Evolutionary conservation across 352 stramenopile genomes (phyloP), one percentile per base, ranked within the genome.

Genomic region (Pythium brachiatum): DNA sequence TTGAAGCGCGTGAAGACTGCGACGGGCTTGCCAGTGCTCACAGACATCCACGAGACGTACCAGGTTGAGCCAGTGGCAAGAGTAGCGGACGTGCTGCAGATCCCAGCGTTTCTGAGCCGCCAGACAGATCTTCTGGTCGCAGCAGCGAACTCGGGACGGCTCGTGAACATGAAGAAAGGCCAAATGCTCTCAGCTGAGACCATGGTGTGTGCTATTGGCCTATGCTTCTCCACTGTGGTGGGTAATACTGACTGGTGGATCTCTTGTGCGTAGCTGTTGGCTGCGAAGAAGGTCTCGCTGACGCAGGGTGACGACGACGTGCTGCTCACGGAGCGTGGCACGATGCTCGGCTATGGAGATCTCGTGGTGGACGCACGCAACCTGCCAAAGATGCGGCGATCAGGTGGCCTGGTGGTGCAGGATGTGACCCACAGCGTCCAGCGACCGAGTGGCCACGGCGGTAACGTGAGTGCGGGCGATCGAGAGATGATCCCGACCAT

Each of bases 161-260:
- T 95, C 9, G 84, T 96, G 56, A 94, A 96, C 66, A 73, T 96
- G 39, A 96, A 96, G 66, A 94, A 95, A 41, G 88, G 87, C 8
- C 88, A 96, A 58, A 94, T 96, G 81, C 79, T 91, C 2, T 90
- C 81, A 15, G 73, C 83, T 7, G 84, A 91, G 51, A 94, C 86
- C 20, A 96, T 95, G 88, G 81, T 81, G 27, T 36, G 56, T 55
- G 7, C 16, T 18, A 27, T 38, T 20, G 23, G 18, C 34, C 15
- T 7, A 8, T 25, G 16, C 36, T 26, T 51, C 12, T 27, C 29
- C 21, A 15, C 26, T 2, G 25, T 50, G 6, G 21, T 8, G 52
- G 44, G 20, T 23, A 47, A n/a, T 47, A 26, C 72, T 52, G 44
- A 21, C 7, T 53, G 27, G 6, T 53, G n/a, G 7, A 31, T 26